Percentiles rank a stretch among this genome's conserved stretches.
Evolutionary conservation across 2,329 filamentous ascomycete species (phyloP).

Genomic region (Cucurbitaria berberidis): DNA sequence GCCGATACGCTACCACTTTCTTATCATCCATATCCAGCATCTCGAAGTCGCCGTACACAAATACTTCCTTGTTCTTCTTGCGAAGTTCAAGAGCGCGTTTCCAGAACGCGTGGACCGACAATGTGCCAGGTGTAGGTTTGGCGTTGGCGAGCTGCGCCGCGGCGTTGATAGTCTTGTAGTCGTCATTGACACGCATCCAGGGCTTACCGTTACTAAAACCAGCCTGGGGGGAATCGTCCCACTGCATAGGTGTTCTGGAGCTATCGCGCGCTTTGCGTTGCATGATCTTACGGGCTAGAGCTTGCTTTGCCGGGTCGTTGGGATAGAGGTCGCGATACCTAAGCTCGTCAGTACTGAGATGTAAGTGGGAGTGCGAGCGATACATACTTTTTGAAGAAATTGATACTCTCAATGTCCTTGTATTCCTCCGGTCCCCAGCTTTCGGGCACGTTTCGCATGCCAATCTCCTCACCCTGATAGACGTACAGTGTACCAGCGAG

Average conservation of each 20-base stretch:
- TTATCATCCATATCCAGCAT: constrained; percentile 57
- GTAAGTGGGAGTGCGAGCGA: too few relatives aligned
- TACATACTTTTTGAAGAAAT: constrained; percentile 56
- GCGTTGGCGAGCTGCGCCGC: constrained; percentile 55
- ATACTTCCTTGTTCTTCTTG: constrained; percentile 64
- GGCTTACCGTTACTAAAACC: constrained; percentile 67
- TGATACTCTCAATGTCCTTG: constrained; percentile 62
- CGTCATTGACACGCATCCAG: constrained; percentile 67
- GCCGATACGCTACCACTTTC: constrained; percentile 39
- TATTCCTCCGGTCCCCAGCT: constrained; percentile 55
- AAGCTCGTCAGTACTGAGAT: constrained; percentile 1
- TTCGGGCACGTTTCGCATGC: constrained; percentile 56
- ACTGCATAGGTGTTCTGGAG: constrained; percentile 71
- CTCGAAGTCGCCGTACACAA: constrained; percentile 67
- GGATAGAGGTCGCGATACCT: constrained; percentile 42
- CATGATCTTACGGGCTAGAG: constrained; percentile 49
- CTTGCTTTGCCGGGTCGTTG: constrained; percentile 32
- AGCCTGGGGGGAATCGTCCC: constrained; percentile 61
- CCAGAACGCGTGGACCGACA: constrained; percentile 67
- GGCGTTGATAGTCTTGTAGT: constrained; percentile 63
- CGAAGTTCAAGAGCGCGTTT: constrained; percentile 60
- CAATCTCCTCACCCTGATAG: constrained; percentile 60
- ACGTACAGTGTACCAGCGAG: constrained; percentile 57
- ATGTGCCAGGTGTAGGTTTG: constrained; percentile 33
- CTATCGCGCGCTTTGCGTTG: constrained; percentile 70